Percentiles rank a stretch among this genome's conserved stretches.
phyloP scores from a whole-genome alignment of 306 rosid genomes.

The Dalbergia oliveri region DNA sequence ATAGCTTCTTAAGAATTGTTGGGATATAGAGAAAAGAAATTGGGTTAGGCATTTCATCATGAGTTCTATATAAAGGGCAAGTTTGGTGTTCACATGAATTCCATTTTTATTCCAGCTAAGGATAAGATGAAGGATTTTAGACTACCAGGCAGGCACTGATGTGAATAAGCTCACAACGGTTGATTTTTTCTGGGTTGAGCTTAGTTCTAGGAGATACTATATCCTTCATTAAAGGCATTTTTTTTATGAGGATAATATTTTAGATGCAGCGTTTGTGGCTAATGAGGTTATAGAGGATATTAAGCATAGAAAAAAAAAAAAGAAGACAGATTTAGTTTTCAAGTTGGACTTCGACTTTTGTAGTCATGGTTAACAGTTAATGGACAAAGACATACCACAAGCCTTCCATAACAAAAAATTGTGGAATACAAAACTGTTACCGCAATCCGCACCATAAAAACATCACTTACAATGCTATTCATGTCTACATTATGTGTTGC shows the following conservation, averaged over 20 bases:
- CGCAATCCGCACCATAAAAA: not conserved
- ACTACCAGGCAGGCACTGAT: too few species aligned
- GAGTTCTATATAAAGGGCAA: slow-evolving; percentile 15
- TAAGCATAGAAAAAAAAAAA: not conserved
- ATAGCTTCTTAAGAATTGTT: not conserved
- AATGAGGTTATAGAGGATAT: not conserved
- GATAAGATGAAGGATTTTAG: too few species aligned
- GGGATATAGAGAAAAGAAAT: not conserved
- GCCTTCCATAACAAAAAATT: slow-evolving; percentile 5
- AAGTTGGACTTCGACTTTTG: slow-evolving; percentile 7
- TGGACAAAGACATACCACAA: not conserved
- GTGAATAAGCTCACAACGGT: not conserved
- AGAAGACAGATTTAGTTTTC: not conserved
- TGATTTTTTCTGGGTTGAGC: not conserved
- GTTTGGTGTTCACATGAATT: not conserved
- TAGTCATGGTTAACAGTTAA: not conserved
- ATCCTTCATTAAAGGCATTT: not conserved
- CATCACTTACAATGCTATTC: not conserved
- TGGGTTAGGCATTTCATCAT: not conserved
- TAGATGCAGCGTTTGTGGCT: not conserved
- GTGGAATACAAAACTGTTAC: slow-evolving; percentile 16
- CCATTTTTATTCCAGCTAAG: not conserved
- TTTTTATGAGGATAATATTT: too few species aligned
- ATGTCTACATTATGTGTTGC: not conserved
- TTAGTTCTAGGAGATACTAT: slow-evolving; percentile 9